Evolutionary conservation across 2,329 filamentous ascomycete species (phyloP), one percentile per base, ranked within the genome.

Genomic region (Trichoderma simmonsii): DNA sequence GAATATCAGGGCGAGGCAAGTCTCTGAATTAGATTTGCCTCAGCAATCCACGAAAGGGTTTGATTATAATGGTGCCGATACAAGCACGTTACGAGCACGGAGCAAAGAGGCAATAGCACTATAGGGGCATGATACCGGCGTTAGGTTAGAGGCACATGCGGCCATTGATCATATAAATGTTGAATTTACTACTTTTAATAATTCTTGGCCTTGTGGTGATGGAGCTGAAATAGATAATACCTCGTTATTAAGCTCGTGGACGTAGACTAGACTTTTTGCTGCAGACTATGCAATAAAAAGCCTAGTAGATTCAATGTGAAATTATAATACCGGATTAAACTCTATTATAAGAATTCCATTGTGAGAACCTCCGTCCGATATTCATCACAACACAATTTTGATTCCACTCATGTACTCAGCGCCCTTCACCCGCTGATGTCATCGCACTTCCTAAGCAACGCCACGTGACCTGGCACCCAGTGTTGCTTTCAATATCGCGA

Each of bases 401-500:
- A 39, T 36, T 63, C 34, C 12, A 39, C 15, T 18, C 21, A 63
- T 43, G 18, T 15, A 48, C 15, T 2, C 14, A 30, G n/a, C 28
- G 28, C 57, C 59, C 32, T 36, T 51, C n/a, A n/a, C n/a, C 39
- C 32, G 62, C 70, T 71, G 70, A 70, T 70, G 68, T 70, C 68
- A 70, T 56, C 34, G 32, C 43, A 24, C 7, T 18, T 43, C 59
- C 15, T 11, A 8, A 28, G 56, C 57, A 39, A 51, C 30, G 34
- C 72, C 39, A 76, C 74, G 75, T 76, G 75, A 73, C 62, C 24
- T 70, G 72, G 73, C 72, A 72, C 70, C 43, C 56, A 43, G 15
- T 72, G 75, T 76, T 75, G 75, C 75, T 76, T 66, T 75, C 14
- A 43, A 75, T 76, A 72, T 76, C 39, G 64, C 70, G 70, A 61